phyloP scores from a whole-genome alignment of 2,329 filamentous ascomycete species.

The Magnaporthales sp. region DNA sequence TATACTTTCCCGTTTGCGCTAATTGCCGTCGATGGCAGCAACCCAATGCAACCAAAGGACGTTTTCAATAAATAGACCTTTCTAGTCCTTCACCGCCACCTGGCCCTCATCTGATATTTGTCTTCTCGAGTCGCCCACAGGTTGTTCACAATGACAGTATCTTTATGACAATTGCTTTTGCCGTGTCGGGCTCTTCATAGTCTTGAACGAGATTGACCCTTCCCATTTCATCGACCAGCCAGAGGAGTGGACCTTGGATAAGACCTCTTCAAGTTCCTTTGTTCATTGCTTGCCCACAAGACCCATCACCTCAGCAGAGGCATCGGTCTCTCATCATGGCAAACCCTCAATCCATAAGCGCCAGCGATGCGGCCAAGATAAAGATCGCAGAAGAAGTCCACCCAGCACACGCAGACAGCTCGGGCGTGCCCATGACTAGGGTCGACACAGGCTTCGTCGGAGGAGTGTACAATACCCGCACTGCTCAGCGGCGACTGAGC shows the following conservation, averaged over 20 bases:
- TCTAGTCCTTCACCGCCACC: neutral
- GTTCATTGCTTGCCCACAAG: neutral
- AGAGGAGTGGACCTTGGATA: neutral
- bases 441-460: constrained; percentile 8
- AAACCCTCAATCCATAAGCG: neutral
- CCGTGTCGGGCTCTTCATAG: neutral
- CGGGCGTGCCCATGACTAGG: neutral
- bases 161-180: neutral
- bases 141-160: neutral
- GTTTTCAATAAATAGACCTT: neutral
- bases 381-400: constrained; percentile 1
- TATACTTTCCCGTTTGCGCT: neutral
- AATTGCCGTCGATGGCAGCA: neutral
- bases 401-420: neutral
- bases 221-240: neutral
- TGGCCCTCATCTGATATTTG: neutral
- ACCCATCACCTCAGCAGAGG: neutral
- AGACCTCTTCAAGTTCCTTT: neutral
- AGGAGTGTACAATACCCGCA: constrained; percentile 12
- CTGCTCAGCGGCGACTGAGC: constrained; percentile 4
- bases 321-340: neutral
- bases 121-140: neutral
- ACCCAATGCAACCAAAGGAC: neutral
- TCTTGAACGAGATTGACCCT: neutral
- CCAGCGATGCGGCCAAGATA: neutral